Base-by-base conservation (phyloP, 73 alveolate species). In the Blepharisma japonicum region DNA sequence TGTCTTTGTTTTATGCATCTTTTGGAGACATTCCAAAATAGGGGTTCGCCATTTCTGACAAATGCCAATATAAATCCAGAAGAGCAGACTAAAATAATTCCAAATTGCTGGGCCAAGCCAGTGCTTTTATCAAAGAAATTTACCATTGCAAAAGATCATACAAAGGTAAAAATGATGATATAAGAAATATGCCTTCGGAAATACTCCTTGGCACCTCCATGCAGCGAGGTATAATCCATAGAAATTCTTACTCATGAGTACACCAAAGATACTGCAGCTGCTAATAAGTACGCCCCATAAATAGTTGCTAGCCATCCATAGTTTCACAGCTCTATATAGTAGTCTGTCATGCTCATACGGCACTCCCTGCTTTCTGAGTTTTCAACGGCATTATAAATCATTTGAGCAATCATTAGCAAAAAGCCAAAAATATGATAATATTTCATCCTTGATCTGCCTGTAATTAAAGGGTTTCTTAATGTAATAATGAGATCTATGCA, bases 381-480 rank as follows among this genome's bases (percentile, higher is more conserved):
- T 14, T 14, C 11, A 14, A 61, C 50, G 14, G 23, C 23, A 61
- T 61, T 61, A 25, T 20, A 61, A 61, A 14, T 25, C 38, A 61
- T 25, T 3, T 25, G 39, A 20, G 23, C 14, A 61, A 14, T 20
- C 18, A 61, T 39, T 18, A 61, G 11, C n/a, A 25, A 20, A 14
- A 14, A 14, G 5, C 47, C 47, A 20, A 61, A 20, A 61, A 61
- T 14, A 61, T 61, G 74, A 61, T 61, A 61, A 61, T 18, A 18
- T 5, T 25, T 61, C 74, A 61, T 61, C 14, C 74, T n/a, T 20
- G 38, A 14, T 25, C 23, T 61, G 14, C 74, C 74, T 18, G 39
- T 8, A 25, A 61, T 61, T 61, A 61, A 61, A 61, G 74, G 74
- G 23, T 61, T 61, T 61, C 74, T 61, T 25, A 61, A 61, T 8